Base-by-base conservation (phyloP, 1,284 basidiomycete genomes). In the Puccinia novopanici region DNA sequence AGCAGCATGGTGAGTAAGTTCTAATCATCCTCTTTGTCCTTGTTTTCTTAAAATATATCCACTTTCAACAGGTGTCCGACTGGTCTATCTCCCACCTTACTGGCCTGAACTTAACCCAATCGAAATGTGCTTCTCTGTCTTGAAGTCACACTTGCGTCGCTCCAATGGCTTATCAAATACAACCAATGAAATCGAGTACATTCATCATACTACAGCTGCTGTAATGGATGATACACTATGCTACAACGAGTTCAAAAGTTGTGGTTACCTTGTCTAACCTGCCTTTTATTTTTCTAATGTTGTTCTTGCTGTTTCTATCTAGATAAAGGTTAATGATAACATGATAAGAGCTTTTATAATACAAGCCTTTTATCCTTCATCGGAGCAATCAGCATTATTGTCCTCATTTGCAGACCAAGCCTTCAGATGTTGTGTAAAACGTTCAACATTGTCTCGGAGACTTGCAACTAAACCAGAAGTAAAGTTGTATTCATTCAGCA, bases 71-170 rank as follows among this genome's bases (percentile, higher is more conserved):
- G 34, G 52, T 3, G 63, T 65, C 3, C 27, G 45, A 45, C 57
- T 73, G 52, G 40, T 57, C 3, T 73, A 73, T 50, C 34, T 73
- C 13, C 52, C 71, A 0, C 42, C 52, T 12, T 73, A 73, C 42
- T 57, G 71, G 54, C 71, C 71, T 15, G 52, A 73, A 13, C 52
- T 73, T 1, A 73, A 73, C 52, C 71, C 71, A 4, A 73, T 73
- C 15, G 54, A 73, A 52, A 73, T 57, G 71, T 55, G 71, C 40
- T 73, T 73, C 40, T 73, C 34, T 0, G 54, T 45, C 4, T 55
- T 73, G 52, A 73, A 73, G 40, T 34, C 24, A 3, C 12, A 40
- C 27, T 40, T 55, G 5, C n/a, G 71, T 17, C 52, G 52, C 5
- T 40, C 57, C 10, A 55, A 57, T 42, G 50, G 71, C n/a, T 40